A percentile compares a stretch with the other conserved stretches of the same genome.
These are phyloP conservation scores for Plasmodium reichenowi DNA, from an alignment of 169 alveolate genomes.

Conservation along the genomic window DNA sequence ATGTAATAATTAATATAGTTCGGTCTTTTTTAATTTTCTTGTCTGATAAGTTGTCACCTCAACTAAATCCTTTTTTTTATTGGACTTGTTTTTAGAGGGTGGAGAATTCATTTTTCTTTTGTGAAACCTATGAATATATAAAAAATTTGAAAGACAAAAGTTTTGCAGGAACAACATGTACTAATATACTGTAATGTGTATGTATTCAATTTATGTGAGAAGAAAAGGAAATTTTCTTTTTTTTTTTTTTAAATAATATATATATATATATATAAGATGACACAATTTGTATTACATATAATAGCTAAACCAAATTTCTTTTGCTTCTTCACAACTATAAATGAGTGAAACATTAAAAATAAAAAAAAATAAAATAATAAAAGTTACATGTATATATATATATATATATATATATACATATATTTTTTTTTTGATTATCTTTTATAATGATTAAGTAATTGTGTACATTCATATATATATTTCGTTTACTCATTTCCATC, in stretches of 20 bases:
- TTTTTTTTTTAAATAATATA: background rate
- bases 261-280: background rate
- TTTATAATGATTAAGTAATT: too few species aligned
- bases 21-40: background rate
- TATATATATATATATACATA: constrained; percentile 13
- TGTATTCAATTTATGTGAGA: too few species aligned
- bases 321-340: constrained; percentile 71
- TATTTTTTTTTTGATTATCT: background rate
- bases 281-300: constrained; percentile 11
- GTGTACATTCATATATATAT: too few species aligned
- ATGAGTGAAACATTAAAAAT: background rate
- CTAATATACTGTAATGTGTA: too few species aligned
- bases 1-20: too few species aligned
- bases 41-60: constrained; percentile 9
- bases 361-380: background rate
- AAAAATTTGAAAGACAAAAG: background rate
- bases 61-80: constrained; percentile 37
- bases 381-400: background rate
- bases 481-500: constrained; percentile 54
- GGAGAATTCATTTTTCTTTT: constrained; percentile 42
- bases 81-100: background rate
- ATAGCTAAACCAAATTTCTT: constrained; percentile 41
- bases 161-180: too few species aligned
- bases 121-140: constrained; percentile 25
- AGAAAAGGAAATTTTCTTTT: too few species aligned